Percentiles rank a stretch among this genome's conserved stretches.
Evolutionary conservation across 2,329 filamentous ascomycete species (phyloP).

Genomic region (Epicoccum nigrum): DNA sequence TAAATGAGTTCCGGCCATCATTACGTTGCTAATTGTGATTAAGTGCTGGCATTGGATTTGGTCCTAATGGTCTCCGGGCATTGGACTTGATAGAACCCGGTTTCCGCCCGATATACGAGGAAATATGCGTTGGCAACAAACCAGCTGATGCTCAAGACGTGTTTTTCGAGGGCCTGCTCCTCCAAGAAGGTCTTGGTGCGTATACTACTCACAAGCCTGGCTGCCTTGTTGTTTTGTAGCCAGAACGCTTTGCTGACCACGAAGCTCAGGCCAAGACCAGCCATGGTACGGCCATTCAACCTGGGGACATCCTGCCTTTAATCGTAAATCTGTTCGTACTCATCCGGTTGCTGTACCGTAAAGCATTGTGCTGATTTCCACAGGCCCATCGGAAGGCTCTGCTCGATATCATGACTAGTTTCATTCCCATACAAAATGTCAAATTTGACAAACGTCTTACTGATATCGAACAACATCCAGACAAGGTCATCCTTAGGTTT

Average conservation of each 20-base stretch:
- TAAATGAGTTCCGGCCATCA: not conserved
- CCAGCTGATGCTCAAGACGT: slow-evolving; percentile 47
- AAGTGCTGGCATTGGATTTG: slow-evolving; percentile 42
- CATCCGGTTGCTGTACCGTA: not conserved
- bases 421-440: slow-evolving; percentile 38
- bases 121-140: slow-evolving; percentile 50
- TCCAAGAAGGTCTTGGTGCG: slow-evolving; percentile 52
- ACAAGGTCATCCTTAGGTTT: slow-evolving; percentile 46
- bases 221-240: too few relatives aligned
- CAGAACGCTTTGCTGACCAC: too few relatives aligned
- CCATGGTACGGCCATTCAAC: slow-evolving; percentile 13
- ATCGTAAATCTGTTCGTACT: slow-evolving; percentile 3
- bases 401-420: slow-evolving; percentile 57
- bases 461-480: slow-evolving; percentile 42
- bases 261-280: not conserved
- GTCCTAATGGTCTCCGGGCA: slow-evolving; percentile 51
- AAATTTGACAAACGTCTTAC: slow-evolving; percentile 36
- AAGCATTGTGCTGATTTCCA: not conserved
- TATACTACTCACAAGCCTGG: not conserved
- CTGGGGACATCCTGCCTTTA: slow-evolving; percentile 8
- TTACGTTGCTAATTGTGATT: not conserved
- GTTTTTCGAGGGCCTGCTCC: slow-evolving; percentile 51
- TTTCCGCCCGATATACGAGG: slow-evolving; percentile 49
- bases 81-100: slow-evolving; percentile 52
- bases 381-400: slow-evolving; percentile 51